phyloP scores from a whole-genome alignment of 345 rosid species.

The Acer campestre region DNA sequence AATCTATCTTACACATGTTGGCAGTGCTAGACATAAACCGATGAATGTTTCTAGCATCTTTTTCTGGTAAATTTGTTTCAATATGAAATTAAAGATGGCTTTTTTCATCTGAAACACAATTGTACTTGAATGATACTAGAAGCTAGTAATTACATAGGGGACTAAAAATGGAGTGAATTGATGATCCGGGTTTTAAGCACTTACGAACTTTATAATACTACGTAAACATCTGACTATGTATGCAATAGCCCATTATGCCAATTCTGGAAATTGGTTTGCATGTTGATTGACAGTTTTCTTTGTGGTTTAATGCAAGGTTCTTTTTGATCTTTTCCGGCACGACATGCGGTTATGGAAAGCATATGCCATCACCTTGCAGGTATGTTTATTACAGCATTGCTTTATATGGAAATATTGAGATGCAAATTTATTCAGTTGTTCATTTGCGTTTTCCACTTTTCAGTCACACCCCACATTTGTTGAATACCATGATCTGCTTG shows the following conservation, averaged over 20 bases:
- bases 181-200: too few relatives aligned
- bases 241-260: neutral
- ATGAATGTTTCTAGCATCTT: neutral
- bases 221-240: too few relatives aligned
- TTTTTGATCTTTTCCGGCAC: constrained; percentile 79
- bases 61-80: neutral
- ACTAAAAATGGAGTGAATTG: neutral
- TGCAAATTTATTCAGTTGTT: constrained; percentile 5
- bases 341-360: constrained; percentile 88
- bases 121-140: neutral
- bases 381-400: constrained; percentile 15
- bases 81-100: neutral
- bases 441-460: neutral
- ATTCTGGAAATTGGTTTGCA: neutral
- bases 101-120: neutral
- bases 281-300: neutral
- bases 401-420: neutral
- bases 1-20: neutral
- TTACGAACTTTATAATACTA: too few relatives aligned
- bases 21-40: neutral
- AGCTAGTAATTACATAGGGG: neutral
- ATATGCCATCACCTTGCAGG: constrained; percentile 79
- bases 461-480: constrained; percentile 70
- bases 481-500: constrained; percentile 77
- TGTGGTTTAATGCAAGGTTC: constrained; percentile 58